Percentiles rank a stretch among this genome's conserved stretches.
These are phyloP conservation scores for Phenoliferia sp. DNA, from an alignment of 1,284 basidiomycete species.

Conservation along the genomic window DNA sequence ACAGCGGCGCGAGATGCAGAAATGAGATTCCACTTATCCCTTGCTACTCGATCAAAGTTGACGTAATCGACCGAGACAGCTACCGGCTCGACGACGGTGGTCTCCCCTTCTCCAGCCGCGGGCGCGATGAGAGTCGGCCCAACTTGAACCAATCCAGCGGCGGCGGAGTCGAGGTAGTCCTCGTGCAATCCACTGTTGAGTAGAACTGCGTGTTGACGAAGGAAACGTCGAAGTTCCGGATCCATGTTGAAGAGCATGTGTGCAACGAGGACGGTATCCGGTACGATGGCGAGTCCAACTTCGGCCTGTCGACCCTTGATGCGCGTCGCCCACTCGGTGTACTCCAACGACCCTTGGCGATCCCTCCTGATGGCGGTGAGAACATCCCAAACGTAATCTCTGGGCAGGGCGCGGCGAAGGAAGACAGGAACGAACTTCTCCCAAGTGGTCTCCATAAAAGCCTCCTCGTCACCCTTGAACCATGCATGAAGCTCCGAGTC, in stretches of 20 bases:
- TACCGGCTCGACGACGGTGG: too few species aligned
- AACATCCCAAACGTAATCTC: constrained; percentile 7
- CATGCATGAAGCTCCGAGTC: background rate
- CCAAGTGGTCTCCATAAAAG: background rate
- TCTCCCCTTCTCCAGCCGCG: too few species aligned
- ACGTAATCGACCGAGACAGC: constrained; percentile 1
- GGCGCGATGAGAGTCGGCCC: too few species aligned
- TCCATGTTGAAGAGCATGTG: constrained; percentile 13
- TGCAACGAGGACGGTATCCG: background rate
- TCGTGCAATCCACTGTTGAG: background rate
- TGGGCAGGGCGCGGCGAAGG: background rate
- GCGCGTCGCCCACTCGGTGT: background rate
- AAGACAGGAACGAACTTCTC: constrained; percentile 1
- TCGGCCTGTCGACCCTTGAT: background rate
- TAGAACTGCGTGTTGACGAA: background rate
- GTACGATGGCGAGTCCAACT: background rate
- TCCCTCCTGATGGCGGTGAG: background rate
- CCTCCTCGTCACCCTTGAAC: background rate
- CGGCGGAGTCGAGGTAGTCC: too few species aligned
- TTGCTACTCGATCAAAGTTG: background rate
- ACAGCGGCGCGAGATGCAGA: background rate
- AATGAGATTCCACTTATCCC: constrained; percentile 2
- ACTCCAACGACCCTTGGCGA: background rate
- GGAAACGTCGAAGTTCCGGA: background rate
- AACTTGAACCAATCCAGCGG: too few species aligned